Base-by-base conservation (phyloP, 495 filamentous ascomycete species). In the Rostrohypoxylon terebratum region DNA sequence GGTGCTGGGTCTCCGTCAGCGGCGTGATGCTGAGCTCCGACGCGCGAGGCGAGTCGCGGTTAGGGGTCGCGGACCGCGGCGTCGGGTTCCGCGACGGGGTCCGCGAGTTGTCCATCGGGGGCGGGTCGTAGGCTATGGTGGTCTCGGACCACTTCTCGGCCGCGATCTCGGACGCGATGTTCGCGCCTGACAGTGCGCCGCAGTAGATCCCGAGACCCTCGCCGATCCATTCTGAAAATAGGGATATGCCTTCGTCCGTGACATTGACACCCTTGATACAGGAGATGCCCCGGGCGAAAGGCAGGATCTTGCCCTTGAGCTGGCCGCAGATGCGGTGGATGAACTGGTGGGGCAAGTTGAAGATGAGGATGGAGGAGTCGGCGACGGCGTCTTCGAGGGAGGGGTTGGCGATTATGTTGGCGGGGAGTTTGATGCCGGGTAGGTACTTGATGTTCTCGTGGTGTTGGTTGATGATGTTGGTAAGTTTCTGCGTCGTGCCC, bases 401-500 rank as follows among this genome's bases (percentile, higher is more conserved):
- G 21, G 96, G 93, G 80, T 96, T 97, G 64, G 96, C 96, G 72
- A 94, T 84, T 59, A 99, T 78, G 81, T 98, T 98, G 57, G 82
- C 72, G 0, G 96, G 96, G n/a, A 99, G 88, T 40, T 84, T 74
- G 77, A 99, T 92, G 63, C 86, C 86, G 40, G 94, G 92, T 1
- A 99, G 92, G 82, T 99, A 99, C 78, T 98, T 99, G 82, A 97
- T 85, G 78, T 99, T 99, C 84, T 99, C 96, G 80, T 99, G 94
- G 72, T 90, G 82, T 25, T 85, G 85, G 83, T 99, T 99, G 89
- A 99, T 96, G 66, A 99, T 80, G 11, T 88, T 81, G 8, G 95
- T 96, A 77, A 99, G 89, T 78, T 97, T 97, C 77, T 93, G 92
- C 2, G 90, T 88, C 53, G 88, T 83, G 63, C 87, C 85, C n/a